phyloP scores from a whole-genome alignment of 345 rosid species.

The Brassica nigra region DNA sequence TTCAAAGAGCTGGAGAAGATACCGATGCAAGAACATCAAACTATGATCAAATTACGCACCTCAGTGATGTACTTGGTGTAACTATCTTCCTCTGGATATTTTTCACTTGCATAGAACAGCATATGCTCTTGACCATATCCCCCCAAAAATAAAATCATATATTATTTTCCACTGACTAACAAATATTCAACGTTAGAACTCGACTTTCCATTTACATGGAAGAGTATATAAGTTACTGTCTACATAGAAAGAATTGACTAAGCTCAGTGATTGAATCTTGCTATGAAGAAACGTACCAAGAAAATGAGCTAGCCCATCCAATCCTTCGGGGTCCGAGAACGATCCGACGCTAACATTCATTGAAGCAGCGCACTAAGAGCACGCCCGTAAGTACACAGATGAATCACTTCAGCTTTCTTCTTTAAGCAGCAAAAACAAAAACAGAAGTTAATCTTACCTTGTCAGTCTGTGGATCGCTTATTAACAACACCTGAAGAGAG shows the following conservation, averaged over 20 bases:
- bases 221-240: neutral
- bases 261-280: neutral
- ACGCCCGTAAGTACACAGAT: neutral
- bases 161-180: neutral
- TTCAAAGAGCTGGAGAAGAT: neutral
- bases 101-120: conserved; percentile 93
- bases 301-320: conserved; percentile 93
- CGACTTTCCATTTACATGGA: neutral
- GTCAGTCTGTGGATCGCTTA: conserved; percentile 83
- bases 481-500: conserved; percentile 70
- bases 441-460: conserved; percentile 46
- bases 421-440: neutral
- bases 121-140: conserved; percentile 63
- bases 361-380: conserved; percentile 80
- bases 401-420: too few relatives aligned
- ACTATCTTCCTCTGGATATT: conserved; percentile 83
- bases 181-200: neutral
- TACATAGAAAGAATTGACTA: neutral
- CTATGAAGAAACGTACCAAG: conserved; percentile 55
- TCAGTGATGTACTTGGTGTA: conserved; percentile 70
- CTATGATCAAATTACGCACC: conserved; percentile 40
- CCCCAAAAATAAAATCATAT: neutral
- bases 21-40: neutral
- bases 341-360: conserved; percentile 83
- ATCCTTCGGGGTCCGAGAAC: conserved; percentile 72